A percentile compares a stretch with the other conserved stretches of the same genome.
These are phyloP conservation scores for Sonneratia caseolaris DNA, from an alignment of 345 rosid genomes.

Conservation along the genomic window DNA sequence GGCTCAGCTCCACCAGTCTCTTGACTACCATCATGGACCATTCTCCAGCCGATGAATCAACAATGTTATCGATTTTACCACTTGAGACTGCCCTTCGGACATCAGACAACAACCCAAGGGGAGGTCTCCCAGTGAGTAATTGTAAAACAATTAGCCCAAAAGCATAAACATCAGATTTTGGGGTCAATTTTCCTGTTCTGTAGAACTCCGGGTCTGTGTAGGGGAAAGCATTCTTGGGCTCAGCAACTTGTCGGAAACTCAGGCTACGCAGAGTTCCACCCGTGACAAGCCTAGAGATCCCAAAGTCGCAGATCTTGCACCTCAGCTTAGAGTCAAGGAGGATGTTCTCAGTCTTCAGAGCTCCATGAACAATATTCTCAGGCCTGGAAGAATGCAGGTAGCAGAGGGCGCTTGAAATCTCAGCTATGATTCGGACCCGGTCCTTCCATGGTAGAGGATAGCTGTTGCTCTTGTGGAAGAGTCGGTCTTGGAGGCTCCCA, in stretches of 20 bases:
- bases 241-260: slow-evolving; percentile 25
- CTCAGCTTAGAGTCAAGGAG: slow-evolving; percentile 51
- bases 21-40: slow-evolving; percentile 46
- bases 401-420: slow-evolving; percentile 63
- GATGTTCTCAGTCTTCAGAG: slow-evolving; percentile 62
- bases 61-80: slow-evolving; percentile 31
- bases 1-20: slow-evolving; percentile 38
- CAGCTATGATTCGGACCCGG: slow-evolving; percentile 45
- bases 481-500: slow-evolving; percentile 52
- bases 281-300: slow-evolving; percentile 43
- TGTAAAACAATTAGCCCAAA: slow-evolving; percentile 57
- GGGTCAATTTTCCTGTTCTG: slow-evolving; percentile 44
- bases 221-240: slow-evolving; percentile 48
- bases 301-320: slow-evolving; percentile 67
- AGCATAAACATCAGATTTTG: slow-evolving; percentile 56
- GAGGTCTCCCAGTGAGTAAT: slow-evolving; percentile 51
- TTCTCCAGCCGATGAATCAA: slow-evolving; percentile 63
- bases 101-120: slow-evolving; percentile 39
- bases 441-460: slow-evolving; percentile 49
- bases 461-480: slow-evolving; percentile 35
- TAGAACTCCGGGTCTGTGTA: slow-evolving; percentile 55
- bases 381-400: slow-evolving; percentile 67
- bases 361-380: slow-evolving; percentile 62
- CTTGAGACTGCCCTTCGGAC: slow-evolving; percentile 37
- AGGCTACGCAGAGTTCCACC: slow-evolving; percentile 36